phyloP scores from a whole-genome alignment of 352 stramenopile species.

The Poterioochromonas sp. region DNA sequence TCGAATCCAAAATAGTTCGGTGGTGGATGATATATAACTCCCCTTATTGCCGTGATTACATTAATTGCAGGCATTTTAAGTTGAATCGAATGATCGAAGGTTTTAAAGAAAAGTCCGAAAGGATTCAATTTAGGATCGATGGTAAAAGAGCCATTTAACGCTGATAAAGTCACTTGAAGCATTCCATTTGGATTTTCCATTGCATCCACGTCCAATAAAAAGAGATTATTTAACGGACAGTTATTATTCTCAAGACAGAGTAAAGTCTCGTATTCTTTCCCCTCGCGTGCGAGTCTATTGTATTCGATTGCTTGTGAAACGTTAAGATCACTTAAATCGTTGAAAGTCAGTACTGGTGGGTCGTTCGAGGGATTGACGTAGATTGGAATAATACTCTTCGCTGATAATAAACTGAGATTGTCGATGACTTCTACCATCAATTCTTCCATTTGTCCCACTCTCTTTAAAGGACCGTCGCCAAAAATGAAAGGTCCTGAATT shows the following conservation, averaged over 20 bases:
- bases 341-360: not conserved
- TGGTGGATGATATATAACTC: not conserved
- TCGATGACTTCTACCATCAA: not conserved
- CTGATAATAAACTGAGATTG: not conserved
- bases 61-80: not conserved
- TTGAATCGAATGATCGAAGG: not conserved
- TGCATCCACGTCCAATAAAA: conserved; percentile 12
- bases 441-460: not conserved
- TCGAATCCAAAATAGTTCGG: not conserved
- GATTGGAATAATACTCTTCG: not conserved
- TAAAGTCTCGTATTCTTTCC: not conserved
- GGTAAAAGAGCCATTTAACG: not conserved
- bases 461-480: not conserved
- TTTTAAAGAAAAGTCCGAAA: not conserved
- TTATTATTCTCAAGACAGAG: conserved; percentile 1
- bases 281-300: not conserved
- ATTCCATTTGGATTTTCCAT: not conserved
- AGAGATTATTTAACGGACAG: not conserved
- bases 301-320: not conserved
- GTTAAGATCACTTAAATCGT: not conserved
- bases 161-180: not conserved
- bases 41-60: not conserved
- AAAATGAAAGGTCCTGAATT: not conserved
- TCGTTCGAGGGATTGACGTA: conserved; percentile 15
- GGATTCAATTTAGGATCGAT: not conserved